Evolutionary conservation across 805 yeast genomes (phyloP), one percentile per base, ranked within the genome.

Genomic region (Teunomyces gatunensis): DNA sequence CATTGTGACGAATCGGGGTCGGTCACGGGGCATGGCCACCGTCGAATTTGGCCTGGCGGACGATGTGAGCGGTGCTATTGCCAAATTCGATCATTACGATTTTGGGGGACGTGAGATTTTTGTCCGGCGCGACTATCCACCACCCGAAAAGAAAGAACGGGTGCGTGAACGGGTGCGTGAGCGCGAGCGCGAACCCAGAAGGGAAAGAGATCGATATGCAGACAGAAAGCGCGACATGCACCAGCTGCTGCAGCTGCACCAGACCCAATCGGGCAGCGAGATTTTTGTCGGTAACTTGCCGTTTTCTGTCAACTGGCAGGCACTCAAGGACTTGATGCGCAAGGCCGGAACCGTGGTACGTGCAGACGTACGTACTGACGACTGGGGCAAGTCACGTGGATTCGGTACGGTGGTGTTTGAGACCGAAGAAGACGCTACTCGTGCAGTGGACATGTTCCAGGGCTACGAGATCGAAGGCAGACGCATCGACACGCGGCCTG

Each of bases 111-210:
- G 97, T 65, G 84, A 81, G 57, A 85, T 90, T 39, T 89, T 86
- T 65, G 96, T 91, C 7, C 84, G 97, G 70, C 95, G 85, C 63
- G 96, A 90, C 68, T 85, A 88, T 63, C 94, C 94, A 30, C 94
- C 94, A 23, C 94, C 92, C 47, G 61, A 58, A 23, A 66, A 67
- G 42, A 67, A 65, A 52, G 47, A 51, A 18, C 20, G 20, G 20
- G 20, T 18, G 49, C 50, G 46, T 46, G 75, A 62, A 63, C 47
- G 35, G 3, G 20, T 13, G 20, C 40, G 45, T 12, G 42, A 54
- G 7, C 25, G 25, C 7, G 25, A 21, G 48, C 50, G 46, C 11
- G 27, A 25, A 4, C 40, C 51, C 53, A 21, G 49, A 56, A 28
- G 39, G 30, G 15, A 17, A 40, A 40, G 45, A 17, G 42, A 43